Evolutionary conservation across 2,329 filamentous ascomycete genomes (phyloP).

Genomic region (Elsinoe ampelina): DNA sequence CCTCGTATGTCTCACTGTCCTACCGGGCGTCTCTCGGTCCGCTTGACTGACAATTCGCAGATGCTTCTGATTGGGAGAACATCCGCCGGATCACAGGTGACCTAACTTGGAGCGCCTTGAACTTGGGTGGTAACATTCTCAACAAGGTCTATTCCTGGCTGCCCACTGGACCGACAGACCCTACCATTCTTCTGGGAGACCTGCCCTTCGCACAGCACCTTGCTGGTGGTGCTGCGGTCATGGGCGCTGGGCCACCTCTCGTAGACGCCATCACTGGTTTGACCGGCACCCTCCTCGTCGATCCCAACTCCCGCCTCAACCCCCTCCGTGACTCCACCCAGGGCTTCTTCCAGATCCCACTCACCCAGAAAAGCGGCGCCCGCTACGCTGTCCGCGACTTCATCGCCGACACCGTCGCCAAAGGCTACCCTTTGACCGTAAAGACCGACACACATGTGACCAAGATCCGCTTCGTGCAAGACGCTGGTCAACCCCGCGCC

Average conservation of each 20-base stretch:
- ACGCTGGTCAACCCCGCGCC: slow-evolving; percentile 43
- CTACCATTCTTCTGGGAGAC: slow-evolving; percentile 19
- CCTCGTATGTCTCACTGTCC: slow-evolving; percentile 28
- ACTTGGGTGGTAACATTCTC: slow-evolving; percentile 50
- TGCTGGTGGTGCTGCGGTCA: slow-evolving; percentile 16
- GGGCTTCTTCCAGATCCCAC: slow-evolving; percentile 50
- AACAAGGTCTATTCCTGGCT: slow-evolving; percentile 34
- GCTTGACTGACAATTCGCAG: neutral
- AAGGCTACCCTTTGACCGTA: slow-evolving; percentile 48
- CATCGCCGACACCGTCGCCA: slow-evolving; percentile 39
- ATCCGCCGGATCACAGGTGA: slow-evolving; percentile 53
- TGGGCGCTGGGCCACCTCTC: slow-evolving; percentile 29
- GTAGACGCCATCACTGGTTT: slow-evolving; percentile 37
- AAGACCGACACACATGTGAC: slow-evolving; percentile 55
- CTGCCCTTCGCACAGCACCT: slow-evolving; percentile 18
- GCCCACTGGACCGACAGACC: slow-evolving; percentile 19
- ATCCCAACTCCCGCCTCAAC: slow-evolving; percentile 29
- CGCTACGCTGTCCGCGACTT: slow-evolving; percentile 50
- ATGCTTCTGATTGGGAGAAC: slow-evolving; percentile 50
- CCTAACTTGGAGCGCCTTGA: slow-evolving; percentile 45
- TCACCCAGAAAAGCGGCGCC: slow-evolving; percentile 39
- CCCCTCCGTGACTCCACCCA: slow-evolving; percentile 38
- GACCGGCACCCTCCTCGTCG: slow-evolving; percentile 37
- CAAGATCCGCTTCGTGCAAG: slow-evolving; percentile 56
- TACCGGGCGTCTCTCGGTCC: neutral